Evolutionary conservation across 192 early-diverging fungal species (phyloP).

Genomic region (Podila epicladia): DNA sequence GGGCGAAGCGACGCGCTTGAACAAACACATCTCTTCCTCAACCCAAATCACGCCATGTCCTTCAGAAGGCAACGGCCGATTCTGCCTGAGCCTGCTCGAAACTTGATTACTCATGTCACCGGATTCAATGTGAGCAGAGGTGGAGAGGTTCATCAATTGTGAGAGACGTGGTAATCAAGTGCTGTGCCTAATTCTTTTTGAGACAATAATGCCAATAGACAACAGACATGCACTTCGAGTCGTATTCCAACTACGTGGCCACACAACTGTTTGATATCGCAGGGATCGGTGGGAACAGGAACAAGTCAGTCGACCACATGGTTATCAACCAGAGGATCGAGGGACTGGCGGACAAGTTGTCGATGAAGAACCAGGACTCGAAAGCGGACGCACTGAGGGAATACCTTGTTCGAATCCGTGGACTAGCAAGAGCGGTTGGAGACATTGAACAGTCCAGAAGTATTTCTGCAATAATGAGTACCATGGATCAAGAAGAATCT

Average conservation of each 20-base stretch:
- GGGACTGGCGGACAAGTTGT: slow-evolving; percentile 32
- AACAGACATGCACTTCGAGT: slow-evolving; percentile 22
- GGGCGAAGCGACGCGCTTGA: background rate
- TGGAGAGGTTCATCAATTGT: background rate
- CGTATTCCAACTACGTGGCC: slow-evolving; percentile 17
- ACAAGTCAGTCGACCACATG: slow-evolving; percentile 28
- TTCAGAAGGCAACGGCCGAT: slow-evolving; percentile 16
- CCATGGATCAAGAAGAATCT: slow-evolving; percentile 23
- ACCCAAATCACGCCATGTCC: slow-evolving; percentile 20
- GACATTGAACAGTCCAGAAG: slow-evolving; percentile 5
- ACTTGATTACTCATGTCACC: slow-evolving; percentile 19
- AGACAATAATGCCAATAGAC: slow-evolving; percentile 3
- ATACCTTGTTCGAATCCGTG: slow-evolving; percentile 7
- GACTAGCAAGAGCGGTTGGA: slow-evolving; percentile 9
- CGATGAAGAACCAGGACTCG: slow-evolving; percentile 18
- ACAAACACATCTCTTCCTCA: background rate
- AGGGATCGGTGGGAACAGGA: slow-evolving; percentile 24
- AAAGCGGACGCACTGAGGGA: slow-evolving; percentile 23
- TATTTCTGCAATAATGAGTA: slow-evolving; percentile 3
- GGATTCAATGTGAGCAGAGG: slow-evolving; percentile 24
- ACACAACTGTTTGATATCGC: slow-evolving; percentile 30
- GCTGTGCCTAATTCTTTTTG: background rate
- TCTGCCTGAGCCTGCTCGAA: slow-evolving; percentile 21
- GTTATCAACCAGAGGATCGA: slow-evolving; percentile 18
- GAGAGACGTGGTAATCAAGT: background rate